These are phyloP conservation scores for Scheffersomyces parashehatae DNA, from an alignment of 1,139 yeast species.

Conservation along the genomic window DNA sequence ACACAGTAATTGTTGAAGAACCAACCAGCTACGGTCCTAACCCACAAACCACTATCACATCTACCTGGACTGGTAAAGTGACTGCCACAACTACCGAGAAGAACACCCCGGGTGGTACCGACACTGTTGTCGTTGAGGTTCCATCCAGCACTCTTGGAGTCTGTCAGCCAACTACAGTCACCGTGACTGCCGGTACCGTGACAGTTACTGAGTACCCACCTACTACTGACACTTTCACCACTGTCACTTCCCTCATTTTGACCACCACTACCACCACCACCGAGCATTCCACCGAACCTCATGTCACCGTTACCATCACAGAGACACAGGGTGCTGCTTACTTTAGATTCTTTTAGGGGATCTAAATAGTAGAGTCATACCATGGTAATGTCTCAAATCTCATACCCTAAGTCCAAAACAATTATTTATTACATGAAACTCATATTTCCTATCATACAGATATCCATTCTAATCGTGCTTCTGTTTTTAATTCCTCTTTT, in stretches of 20 bases:
- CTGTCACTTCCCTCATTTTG: not conserved
- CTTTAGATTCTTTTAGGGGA: not conserved
- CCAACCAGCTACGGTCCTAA: conserved; percentile 4
- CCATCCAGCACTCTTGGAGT: conserved; percentile 5
- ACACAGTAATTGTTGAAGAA: conserved; percentile 9
- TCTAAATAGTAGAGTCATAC: too few species aligned
- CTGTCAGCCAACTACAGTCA: conserved; percentile 1
- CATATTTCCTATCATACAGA: too few species aligned
- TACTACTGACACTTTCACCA: conserved; percentile 5
- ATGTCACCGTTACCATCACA: not conserved
- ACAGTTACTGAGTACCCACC: not conserved
- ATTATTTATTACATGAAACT: too few species aligned
- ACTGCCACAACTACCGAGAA: conserved; percentile 4
- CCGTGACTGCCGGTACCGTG: conserved; percentile 1
- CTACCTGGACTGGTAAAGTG: conserved; percentile 10
- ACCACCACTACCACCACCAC: too few species aligned
- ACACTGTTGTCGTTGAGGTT: conserved; percentile 9
- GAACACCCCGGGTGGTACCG: conserved; percentile 5
- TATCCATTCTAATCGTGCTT: too few species aligned
- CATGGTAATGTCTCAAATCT: too few species aligned
- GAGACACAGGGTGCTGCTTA: not conserved
- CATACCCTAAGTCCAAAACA: too few species aligned
- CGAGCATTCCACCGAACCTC: too few species aligned
- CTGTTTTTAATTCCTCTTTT: too few species aligned
- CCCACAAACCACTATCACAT: conserved; percentile 2